Conservation (phyloP, 2,329 filamentous ascomycete species). For the Pseudogymnoascus sp. region DNA sequence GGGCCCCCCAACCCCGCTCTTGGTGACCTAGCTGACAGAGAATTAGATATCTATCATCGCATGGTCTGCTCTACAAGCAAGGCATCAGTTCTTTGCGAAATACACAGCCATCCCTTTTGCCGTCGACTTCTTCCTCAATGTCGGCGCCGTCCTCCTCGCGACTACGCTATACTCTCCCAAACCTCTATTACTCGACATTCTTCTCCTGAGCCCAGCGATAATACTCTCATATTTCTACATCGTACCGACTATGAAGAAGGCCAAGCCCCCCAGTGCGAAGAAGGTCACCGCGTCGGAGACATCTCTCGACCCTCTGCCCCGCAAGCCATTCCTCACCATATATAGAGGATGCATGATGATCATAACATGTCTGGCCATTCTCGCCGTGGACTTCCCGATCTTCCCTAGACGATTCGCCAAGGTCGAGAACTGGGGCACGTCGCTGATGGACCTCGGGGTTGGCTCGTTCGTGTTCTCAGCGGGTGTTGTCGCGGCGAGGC, state of each 20-base stretch:
- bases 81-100: slow-evolving; percentile 73
- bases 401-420: slow-evolving; percentile 95
- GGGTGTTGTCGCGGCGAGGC: slow-evolving; percentile 80
- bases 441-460: slow-evolving; percentile 96
- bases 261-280: slow-evolving; percentile 39
- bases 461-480: slow-evolving; percentile 96
- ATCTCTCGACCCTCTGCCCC: slow-evolving; percentile 51
- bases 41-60: slow-evolving; percentile 68
- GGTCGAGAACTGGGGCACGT: slow-evolving; percentile 98
- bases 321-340: slow-evolving; percentile 85
- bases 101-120: slow-evolving; percentile 60
- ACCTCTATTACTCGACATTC: slow-evolving; percentile 63
- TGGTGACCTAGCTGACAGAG: slow-evolving; percentile 21
- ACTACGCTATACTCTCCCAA: slow-evolving; percentile 74
- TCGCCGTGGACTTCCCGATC: slow-evolving; percentile 91
- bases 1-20: slow-evolving; percentile 27
- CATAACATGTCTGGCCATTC: slow-evolving; percentile 78
- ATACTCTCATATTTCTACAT: slow-evolving; percentile 43
- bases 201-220: slow-evolving; percentile 65
- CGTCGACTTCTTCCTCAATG: slow-evolving; percentile 83
- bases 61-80: slow-evolving; percentile 82
- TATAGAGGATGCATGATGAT: slow-evolving; percentile 91
- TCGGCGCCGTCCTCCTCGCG: slow-evolving; percentile 71
- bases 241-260: slow-evolving; percentile 43
- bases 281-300: slow-evolving; percentile 30